Conservation (phyloP, 495 filamentous ascomycete genomes). For the Penicillium paxilli region DNA sequence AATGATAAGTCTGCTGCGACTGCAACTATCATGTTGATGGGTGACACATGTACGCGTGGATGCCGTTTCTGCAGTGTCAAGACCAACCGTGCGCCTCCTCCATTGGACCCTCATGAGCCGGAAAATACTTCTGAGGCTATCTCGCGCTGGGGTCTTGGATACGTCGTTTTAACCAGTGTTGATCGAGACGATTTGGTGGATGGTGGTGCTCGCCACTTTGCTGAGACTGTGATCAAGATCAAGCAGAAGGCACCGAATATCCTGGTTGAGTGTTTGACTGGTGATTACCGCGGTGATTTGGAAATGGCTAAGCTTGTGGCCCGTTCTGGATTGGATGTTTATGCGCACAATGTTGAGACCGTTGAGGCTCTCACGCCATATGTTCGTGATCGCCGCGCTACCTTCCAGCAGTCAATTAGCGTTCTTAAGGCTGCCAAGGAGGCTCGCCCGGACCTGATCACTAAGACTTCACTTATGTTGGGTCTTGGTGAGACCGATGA, state of each 20-base stretch:
- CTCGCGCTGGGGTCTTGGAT: constrained; percentile 88
- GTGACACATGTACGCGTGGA: constrained; percentile 94
- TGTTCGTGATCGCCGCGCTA: constrained; percentile 87
- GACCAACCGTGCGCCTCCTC: constrained; percentile 73
- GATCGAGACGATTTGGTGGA: constrained; percentile 91
- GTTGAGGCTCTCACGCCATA: constrained; percentile 86
- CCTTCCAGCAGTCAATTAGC: constrained; percentile 78
- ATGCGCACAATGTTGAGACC: constrained; percentile 96
- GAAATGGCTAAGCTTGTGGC: constrained; percentile 84
- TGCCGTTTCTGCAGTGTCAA: constrained; percentile 98
- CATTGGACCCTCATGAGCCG: constrained; percentile 93
- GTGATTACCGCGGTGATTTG: constrained; percentile 80
- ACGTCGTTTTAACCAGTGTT: constrained; percentile 91
- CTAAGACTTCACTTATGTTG: constrained; percentile 97
- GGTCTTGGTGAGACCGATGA: constrained; percentile 90
- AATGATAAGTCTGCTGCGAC: constrained; percentile 84
- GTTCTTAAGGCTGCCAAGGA: constrained; percentile 84
- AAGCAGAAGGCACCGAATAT: constrained; percentile 85
- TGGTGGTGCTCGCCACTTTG: constrained; percentile 86
- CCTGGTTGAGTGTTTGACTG: constrained; percentile 92
- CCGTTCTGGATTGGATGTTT: constrained; percentile 87
- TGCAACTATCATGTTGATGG: constrained; percentile 99
- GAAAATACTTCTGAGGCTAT: constrained; percentile 96
- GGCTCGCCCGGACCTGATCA: constrained; percentile 74
- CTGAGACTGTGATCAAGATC: constrained; percentile 91